A percentile compares a stretch with the other conserved stretches of the same genome.
phyloP scores from a whole-genome alignment of 208 protist genomes.

The Trypanosoma theileri region DNA sequence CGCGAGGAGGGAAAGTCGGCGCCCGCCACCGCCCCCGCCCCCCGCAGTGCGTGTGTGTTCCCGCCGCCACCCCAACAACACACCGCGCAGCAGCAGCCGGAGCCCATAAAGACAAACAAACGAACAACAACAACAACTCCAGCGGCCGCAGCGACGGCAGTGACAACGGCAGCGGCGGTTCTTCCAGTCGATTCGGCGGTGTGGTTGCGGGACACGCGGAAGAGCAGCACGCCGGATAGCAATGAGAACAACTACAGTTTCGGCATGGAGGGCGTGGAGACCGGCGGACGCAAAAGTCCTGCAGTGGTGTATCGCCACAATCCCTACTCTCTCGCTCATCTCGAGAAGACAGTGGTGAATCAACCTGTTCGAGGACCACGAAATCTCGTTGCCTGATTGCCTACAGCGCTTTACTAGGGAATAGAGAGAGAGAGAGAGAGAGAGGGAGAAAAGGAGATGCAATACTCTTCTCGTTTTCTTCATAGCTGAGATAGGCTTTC shows the following conservation, averaged over 20 bases:
- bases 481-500: no score
- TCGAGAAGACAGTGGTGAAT: background rate
- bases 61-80: background rate
- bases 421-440: no score
- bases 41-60: background rate
- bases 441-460: no score
- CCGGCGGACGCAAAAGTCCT: background rate
- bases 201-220: no score
- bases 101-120: background rate
- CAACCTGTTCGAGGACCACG: background rate
- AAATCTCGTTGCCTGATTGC: background rate
- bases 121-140: background rate
- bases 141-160: no score
- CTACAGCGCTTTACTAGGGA: no score
- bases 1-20: constrained; percentile 38
- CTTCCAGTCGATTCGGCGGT: no score
- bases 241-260: background rate
- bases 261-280: background rate
- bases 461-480: no score
- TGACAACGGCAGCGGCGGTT: no score
- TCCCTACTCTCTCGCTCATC: background rate
- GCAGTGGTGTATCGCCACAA: background rate
- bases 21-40: constrained; percentile 1
- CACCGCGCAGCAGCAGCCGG: background rate
- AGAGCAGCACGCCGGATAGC: background rate